A percentile compares a stretch with the other conserved stretches of the same genome.
Conservation (phyloP, 805 yeast species). For the Metschnikowia borealis region DNA sequence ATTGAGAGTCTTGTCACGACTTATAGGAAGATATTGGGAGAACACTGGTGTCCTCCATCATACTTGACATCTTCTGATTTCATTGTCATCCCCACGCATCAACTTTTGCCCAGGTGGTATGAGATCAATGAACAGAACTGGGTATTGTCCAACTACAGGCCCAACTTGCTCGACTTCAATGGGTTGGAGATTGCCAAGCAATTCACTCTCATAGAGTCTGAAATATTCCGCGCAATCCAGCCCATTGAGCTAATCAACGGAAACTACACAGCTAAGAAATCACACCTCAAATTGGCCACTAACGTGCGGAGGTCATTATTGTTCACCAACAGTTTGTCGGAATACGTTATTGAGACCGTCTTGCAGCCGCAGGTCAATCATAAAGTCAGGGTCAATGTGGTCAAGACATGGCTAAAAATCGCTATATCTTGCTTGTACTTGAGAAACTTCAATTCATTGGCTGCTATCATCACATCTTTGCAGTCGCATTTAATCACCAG, state of each 20-base stretch:
- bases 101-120: constrained; percentile 46
- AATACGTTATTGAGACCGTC: constrained; percentile 67
- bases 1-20: constrained; percentile 50
- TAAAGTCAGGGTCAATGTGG: constrained; percentile 49
- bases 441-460: constrained; percentile 73
- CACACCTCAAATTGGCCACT: constrained; percentile 56
- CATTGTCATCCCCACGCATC: constrained; percentile 28
- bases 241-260: constrained; percentile 65
- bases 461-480: constrained; percentile 71
- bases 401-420: constrained; percentile 70
- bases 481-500: constrained; percentile 71
- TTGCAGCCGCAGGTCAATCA: constrained; percentile 48
- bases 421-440: constrained; percentile 69
- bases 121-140: constrained; percentile 51
- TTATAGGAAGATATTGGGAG: constrained; percentile 50
- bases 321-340: constrained; percentile 69
- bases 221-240: constrained; percentile 57
- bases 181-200: constrained; percentile 77
- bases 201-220: constrained; percentile 66
- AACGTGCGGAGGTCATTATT: constrained; percentile 57
- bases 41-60: constrained; percentile 41
- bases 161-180: constrained; percentile 54
- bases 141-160: constrained; percentile 52
- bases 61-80: constrained; percentile 29
- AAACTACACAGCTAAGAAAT: constrained; percentile 57